phyloP scores from a whole-genome alignment of 257 asterid species.

The Rhazya stricta region DNA sequence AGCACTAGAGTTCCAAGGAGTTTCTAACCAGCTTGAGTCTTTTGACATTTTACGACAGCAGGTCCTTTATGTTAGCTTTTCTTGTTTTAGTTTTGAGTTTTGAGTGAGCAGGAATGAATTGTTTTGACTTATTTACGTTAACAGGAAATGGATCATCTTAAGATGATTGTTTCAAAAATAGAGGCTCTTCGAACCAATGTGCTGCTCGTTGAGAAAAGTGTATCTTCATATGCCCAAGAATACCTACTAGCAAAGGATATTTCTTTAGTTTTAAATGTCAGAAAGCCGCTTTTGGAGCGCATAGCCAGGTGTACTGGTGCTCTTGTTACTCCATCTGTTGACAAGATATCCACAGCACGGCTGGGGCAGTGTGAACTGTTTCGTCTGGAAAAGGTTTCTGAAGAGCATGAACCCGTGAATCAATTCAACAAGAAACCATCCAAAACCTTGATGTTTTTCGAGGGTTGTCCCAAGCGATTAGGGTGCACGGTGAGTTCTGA shows the following conservation, averaged over 20 bases:
- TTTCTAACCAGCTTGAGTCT: constrained; percentile 82
- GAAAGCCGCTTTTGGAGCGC: constrained; percentile 67
- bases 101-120: constrained; percentile 17
- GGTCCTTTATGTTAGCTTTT: constrained; percentile 38
- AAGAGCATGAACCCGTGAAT: constrained; percentile 63
- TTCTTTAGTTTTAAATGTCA: constrained; percentile 83
- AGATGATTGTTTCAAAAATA: constrained; percentile 70
- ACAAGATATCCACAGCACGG: constrained; percentile 59
- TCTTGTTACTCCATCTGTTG: constrained; percentile 68
- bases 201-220: constrained; percentile 89
- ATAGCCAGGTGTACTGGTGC: constrained; percentile 94
- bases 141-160: constrained; percentile 88
- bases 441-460: constrained; percentile 89
- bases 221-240: constrained; percentile 84
- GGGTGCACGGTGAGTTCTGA: constrained; percentile 81
- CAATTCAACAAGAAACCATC: constrained; percentile 70
- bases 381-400: constrained; percentile 68
- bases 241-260: constrained; percentile 79
- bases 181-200: constrained; percentile 90
- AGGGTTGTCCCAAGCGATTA: constrained; percentile 92
- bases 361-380: constrained; percentile 88
- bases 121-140: constrained; percentile 11
- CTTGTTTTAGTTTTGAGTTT: constrained; percentile 6
- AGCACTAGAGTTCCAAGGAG: constrained; percentile 86
- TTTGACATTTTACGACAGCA: constrained; percentile 76